A percentile compares a stretch with the other conserved stretches of the same genome.
phyloP scores from a whole-genome alignment of 768 basidiomycete species.

The Sarcodon aspratus region DNA sequence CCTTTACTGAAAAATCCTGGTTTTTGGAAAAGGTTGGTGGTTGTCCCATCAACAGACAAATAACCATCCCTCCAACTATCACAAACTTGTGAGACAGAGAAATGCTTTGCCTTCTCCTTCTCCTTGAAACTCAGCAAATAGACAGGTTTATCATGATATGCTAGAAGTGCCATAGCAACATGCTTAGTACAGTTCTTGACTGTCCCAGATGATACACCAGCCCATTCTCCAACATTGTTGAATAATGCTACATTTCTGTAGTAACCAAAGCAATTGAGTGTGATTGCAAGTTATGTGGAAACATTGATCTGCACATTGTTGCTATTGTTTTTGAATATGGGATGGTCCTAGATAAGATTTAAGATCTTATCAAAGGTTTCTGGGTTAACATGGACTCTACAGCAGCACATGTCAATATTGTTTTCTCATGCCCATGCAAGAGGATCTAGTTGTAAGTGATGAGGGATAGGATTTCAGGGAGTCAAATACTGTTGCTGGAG shows the following conservation, averaged over 20 bases:
- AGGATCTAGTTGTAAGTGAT: no score
- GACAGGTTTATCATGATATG: slow-evolving; percentile 11
- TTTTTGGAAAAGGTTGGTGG: slow-evolving; percentile 19
- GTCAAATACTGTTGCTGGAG: no score
- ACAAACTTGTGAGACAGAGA: slow-evolving; percentile 23
- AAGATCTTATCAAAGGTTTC: no score
- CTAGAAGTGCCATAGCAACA: slow-evolving; percentile 21
- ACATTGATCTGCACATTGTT: no score
- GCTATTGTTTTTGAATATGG: no score
- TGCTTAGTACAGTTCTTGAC: slow-evolving; percentile 15
- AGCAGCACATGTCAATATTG: no score
- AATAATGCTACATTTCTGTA: slow-evolving; percentile 24
- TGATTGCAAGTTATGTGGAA: slow-evolving; percentile 21
- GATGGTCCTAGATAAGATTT: no score
- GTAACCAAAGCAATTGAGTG: slow-evolving; percentile 27
- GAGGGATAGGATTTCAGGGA: no score
- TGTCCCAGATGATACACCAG: slow-evolving; percentile 22
- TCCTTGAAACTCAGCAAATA: slow-evolving; percentile 18
- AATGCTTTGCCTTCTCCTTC: slow-evolving; percentile 25
- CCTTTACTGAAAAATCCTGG: slow-evolving; percentile 23
- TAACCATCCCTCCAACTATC: slow-evolving; percentile 23
- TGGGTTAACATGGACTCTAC: no score
- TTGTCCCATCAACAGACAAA: slow-evolving; percentile 27
- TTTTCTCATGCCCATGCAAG: no score
- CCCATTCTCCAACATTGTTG: slow-evolving; percentile 23